Conservation (phyloP, 176 grass and related monocot genomes). For the Raddia distichophylla region DNA sequence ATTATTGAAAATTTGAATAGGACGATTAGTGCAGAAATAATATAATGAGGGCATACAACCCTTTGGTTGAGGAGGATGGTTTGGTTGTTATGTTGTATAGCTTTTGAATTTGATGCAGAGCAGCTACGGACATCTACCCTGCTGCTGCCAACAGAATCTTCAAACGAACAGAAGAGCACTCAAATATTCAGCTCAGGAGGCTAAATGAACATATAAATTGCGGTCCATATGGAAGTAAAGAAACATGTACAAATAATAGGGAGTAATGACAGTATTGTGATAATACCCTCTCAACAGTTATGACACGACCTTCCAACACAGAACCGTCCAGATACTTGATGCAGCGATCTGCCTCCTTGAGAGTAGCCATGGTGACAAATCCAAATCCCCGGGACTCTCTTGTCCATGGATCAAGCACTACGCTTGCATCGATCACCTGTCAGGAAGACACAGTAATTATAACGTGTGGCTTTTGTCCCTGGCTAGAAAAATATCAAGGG, state of each 20-base stretch:
- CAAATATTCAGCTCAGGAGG: conserved; percentile 43
- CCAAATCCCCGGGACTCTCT: conserved; percentile 91
- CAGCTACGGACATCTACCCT: conserved; percentile 79
- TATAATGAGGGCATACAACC: conserved; percentile 61
- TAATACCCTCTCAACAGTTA: conserved; percentile 93
- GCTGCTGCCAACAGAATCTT: conserved; percentile 66
- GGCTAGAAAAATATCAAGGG: background rate
- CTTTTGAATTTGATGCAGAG: conserved; percentile 70
- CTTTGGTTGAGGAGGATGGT: conserved; percentile 61
- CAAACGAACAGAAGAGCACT: conserved; percentile 51
- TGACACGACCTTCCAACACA: conserved; percentile 81
- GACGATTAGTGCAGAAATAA: conserved; percentile 33
- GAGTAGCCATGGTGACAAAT: conserved; percentile 83
- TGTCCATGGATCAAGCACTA: conserved; percentile 81
- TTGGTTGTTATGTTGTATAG: conserved; percentile 62
- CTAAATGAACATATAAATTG: conserved; percentile 36
- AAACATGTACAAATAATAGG: background rate
- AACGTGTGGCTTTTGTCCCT: background rate
- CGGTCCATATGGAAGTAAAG: background rate
- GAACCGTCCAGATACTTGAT: conserved; percentile 83
- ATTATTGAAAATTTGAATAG: conserved; percentile 15
- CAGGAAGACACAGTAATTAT: background rate
- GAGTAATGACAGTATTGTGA: background rate
- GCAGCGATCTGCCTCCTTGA: conserved; percentile 66
- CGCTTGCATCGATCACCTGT: conserved; percentile 65